These are phyloP conservation scores for Ascochyta rabiei DNA, from an alignment of 2,329 filamentous ascomycete genomes.

Conservation along the genomic window DNA sequence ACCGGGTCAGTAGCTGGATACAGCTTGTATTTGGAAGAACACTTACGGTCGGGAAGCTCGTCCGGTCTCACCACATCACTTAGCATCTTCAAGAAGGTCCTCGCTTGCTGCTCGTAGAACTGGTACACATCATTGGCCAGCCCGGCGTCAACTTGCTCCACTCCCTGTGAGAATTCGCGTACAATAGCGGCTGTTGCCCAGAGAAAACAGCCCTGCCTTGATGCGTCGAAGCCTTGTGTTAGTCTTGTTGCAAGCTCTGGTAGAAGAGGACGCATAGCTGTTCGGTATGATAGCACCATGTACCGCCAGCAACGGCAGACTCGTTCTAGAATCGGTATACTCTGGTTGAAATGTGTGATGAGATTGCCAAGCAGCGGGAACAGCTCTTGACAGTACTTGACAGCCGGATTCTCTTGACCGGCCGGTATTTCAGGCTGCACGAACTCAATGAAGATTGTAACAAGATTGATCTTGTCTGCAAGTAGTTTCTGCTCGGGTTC, in stretches of 20 bases:
- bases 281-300: conserved; percentile 95
- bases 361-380: conserved; percentile 87
- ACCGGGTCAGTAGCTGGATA: conserved; percentile 5
- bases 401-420: conserved; percentile 78
- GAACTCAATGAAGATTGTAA: conserved; percentile 86
- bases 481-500: conserved; percentile 84
- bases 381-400: conserved; percentile 95
- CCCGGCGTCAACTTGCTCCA: conserved; percentile 79
- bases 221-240: conserved; percentile 80
- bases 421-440: conserved; percentile 76
- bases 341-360: conserved; percentile 83
- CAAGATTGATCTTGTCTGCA: conserved; percentile 88
- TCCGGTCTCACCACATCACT: conserved; percentile 75
- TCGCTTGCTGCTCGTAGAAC: conserved; percentile 94
- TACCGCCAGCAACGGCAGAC: conserved; percentile 95
- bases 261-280: conserved; percentile 83
- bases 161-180: conserved; percentile 90
- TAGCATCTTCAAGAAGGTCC: conserved; percentile 85
- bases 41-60: conserved; percentile 72
- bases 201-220: conserved; percentile 94
- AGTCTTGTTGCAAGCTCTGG: conserved; percentile 87
- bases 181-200: conserved; percentile 97
- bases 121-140: conserved; percentile 87
- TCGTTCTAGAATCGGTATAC: conserved; percentile 87
- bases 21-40: conserved; percentile 9